Conservation (phyloP, 2,329 filamentous ascomycete species). For the Canariomyces notabilis region DNA sequence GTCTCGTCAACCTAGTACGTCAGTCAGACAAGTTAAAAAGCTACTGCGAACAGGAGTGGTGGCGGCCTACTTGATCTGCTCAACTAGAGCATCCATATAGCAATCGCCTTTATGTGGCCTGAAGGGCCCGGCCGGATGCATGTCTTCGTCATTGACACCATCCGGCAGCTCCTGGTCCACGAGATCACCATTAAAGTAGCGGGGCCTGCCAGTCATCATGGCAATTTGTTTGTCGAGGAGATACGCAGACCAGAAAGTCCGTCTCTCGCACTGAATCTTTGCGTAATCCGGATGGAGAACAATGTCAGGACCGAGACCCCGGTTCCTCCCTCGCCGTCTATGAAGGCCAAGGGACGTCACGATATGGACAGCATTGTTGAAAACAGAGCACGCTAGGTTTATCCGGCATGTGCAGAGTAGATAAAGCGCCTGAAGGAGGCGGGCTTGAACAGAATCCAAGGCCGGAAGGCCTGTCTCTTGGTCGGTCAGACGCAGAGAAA, state of each 20-base stretch:
- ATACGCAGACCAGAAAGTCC: slow-evolving; percentile 61
- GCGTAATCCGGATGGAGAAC: slow-evolving; percentile 27
- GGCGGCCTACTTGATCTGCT: slow-evolving; percentile 14
- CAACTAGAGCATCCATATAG: slow-evolving; percentile 18
- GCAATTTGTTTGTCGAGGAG: slow-evolving; percentile 61
- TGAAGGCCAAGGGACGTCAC: slow-evolving; percentile 39
- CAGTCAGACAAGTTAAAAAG: background rate
- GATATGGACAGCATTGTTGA: slow-evolving; percentile 52
- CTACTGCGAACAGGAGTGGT: background rate
- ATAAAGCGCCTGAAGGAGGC: slow-evolving; percentile 54
- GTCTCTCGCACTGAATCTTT: slow-evolving; percentile 35
- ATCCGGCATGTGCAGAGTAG: slow-evolving; percentile 54
- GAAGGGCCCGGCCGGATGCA: slow-evolving; percentile 24
- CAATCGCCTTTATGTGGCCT: slow-evolving; percentile 15
- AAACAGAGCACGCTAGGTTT: slow-evolving; percentile 57
- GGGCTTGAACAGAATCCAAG: slow-evolving; percentile 53
- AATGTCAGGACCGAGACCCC: slow-evolving; percentile 15
- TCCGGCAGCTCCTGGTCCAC: slow-evolving; percentile 57
- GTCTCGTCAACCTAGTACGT: slow-evolving; percentile 9
- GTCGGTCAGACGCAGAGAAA: slow-evolving; percentile 38
- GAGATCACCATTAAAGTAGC: slow-evolving; percentile 59
- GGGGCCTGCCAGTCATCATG: slow-evolving; percentile 55
- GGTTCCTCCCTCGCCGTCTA: slow-evolving; percentile 17
- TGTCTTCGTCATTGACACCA: slow-evolving; percentile 49
- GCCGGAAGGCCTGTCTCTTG: slow-evolving; percentile 44